Evolutionary conservation across 495 filamentous ascomycete genomes (phyloP).

Genomic region (Hyaloscypha finlandica): DNA sequence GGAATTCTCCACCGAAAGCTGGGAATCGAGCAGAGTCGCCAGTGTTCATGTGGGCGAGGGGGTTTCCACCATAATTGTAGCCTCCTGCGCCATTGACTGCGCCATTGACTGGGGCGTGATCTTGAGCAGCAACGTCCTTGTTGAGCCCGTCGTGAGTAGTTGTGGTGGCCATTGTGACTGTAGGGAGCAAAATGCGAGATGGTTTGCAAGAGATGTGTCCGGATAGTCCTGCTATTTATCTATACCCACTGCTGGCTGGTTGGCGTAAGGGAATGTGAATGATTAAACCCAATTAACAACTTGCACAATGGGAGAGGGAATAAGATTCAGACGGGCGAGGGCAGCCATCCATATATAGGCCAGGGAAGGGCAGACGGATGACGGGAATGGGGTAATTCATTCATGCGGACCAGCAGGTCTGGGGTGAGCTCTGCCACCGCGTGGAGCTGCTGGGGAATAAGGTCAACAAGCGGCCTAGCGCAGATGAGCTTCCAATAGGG

Average conservation of each 20-base stretch:
- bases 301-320: neutral
- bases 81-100: conserved; percentile 34
- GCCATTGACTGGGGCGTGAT: conserved; percentile 32
- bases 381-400: conserved; percentile 27
- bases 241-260: conserved; percentile 6
- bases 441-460: conserved; percentile 9
- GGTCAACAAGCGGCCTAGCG: neutral
- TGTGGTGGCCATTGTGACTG: conserved; percentile 12
- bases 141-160: conserved; percentile 7
- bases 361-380: conserved; percentile 24
- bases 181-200: neutral
- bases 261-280: neutral
- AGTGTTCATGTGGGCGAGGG: conserved; percentile 70
- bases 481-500: conserved; percentile 10
- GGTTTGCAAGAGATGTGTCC: neutral
- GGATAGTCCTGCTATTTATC: conserved; percentile 20
- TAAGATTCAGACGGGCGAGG: neutral
- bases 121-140: conserved; percentile 13
- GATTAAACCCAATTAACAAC: conserved; percentile 4
- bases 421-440: conserved; percentile 15
- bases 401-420: conserved; percentile 9
- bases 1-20: conserved; percentile 94
- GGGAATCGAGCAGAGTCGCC: conserved; percentile 61
- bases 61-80: conserved; percentile 64
- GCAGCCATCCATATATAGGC: conserved; percentile 22